These are phyloP conservation scores for Glomus cerebriforme DNA, from an alignment of 192 early-diverging fungal genomes.

Conservation along the genomic window DNA sequence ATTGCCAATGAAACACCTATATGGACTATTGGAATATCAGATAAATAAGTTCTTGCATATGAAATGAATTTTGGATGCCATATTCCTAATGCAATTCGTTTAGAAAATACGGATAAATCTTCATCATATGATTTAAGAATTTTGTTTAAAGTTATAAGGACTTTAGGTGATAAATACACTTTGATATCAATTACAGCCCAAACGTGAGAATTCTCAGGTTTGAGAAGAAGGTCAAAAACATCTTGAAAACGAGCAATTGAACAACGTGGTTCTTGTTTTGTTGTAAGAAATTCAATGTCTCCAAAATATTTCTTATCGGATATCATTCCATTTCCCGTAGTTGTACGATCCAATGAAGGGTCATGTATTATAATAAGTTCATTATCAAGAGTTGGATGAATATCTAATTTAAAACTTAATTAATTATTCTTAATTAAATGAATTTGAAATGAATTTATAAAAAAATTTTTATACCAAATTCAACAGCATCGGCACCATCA, in stretches of 20 bases:
- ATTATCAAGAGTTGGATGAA: constrained; percentile 54
- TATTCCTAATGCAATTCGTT: constrained; percentile 53
- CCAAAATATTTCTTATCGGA: constrained; percentile 47
- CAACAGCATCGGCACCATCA: constrained; percentile 53
- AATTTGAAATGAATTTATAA: background rate
- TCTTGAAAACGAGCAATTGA: constrained; percentile 52
- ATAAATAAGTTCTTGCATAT: constrained; percentile 45
- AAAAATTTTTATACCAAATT: constrained; percentile 40
- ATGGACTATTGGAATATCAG: constrained; percentile 46
- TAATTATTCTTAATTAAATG: background rate
- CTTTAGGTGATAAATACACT: constrained; percentile 39
- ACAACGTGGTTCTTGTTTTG: constrained; percentile 47
- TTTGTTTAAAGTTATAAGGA: constrained; percentile 31
- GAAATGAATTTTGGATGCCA: constrained; percentile 56
- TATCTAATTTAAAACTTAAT: constrained; percentile 39
- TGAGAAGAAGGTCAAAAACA: constrained; percentile 47
- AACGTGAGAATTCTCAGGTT: constrained; percentile 46
- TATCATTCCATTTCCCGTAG: constrained; percentile 48
- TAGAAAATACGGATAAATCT: constrained; percentile 40
- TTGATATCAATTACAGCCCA: constrained; percentile 62
- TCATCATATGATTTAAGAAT: constrained; percentile 21
- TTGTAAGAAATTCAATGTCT: constrained; percentile 51
- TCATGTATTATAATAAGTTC: constrained; percentile 62
- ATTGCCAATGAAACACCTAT: constrained; percentile 53
- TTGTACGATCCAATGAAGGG: constrained; percentile 50